These are phyloP conservation scores for Cryptococcus wingfieldii DNA, from an alignment of 1,284 basidiomycete genomes.

Conservation along the genomic window DNA sequence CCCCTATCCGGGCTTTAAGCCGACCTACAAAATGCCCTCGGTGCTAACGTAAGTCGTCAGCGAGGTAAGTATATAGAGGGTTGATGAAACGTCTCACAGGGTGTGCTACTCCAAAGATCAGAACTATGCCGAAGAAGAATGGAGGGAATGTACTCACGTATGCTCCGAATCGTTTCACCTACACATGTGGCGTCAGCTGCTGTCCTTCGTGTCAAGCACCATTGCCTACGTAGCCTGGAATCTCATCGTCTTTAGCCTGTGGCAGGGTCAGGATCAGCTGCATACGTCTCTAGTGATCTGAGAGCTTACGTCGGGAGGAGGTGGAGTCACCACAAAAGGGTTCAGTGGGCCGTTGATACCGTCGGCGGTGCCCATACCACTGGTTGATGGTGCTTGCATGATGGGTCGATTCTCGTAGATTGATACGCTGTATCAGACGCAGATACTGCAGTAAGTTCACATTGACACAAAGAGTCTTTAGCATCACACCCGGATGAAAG, in stretches of 20 bases:
- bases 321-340: conserved; percentile 33
- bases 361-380: conserved; percentile 10
- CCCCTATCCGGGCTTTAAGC: background rate
- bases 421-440: background rate
- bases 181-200: background rate
- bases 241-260: conserved; percentile 37
- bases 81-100: conserved; percentile 15
- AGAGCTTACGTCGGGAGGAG: conserved; percentile 27
- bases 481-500: no score
- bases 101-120: conserved; percentile 20
- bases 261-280: background rate
- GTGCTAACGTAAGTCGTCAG: conserved; percentile 15
- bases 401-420: background rate
- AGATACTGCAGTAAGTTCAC: no score
- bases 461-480: no score
- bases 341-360: conserved; percentile 32
- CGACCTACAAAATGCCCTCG: conserved; percentile 44
- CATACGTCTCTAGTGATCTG: background rate
- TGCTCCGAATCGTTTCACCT: conserved; percentile 35
- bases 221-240: conserved; percentile 31
- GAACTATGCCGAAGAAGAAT: background rate
- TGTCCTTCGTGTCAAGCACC: background rate
- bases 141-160: conserved; percentile 28
- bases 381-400: conserved; percentile 23
- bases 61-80: background rate